phyloP scores from a whole-genome alignment of 441 rosid species.

The Jatropha multifida region DNA sequence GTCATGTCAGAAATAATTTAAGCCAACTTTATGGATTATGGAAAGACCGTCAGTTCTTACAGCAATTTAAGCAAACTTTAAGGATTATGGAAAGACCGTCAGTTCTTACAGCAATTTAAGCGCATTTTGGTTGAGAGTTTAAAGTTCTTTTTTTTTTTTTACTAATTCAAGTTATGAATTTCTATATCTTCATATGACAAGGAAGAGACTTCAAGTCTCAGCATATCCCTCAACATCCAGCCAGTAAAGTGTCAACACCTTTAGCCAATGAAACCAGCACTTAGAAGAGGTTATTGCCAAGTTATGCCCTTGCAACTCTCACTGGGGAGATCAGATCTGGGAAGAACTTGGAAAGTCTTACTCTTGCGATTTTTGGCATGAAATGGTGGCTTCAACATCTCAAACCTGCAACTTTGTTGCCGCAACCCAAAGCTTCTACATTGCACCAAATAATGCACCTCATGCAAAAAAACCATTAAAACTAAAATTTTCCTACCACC shows the following conservation, averaged over 20 bases:
- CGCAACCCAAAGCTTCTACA: neutral
- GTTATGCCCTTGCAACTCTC: neutral
- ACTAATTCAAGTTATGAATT: neutral
- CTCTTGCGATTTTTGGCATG: neutral
- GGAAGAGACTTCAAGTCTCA: neutral
- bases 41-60: neutral
- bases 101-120: neutral
- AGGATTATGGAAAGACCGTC: neutral
- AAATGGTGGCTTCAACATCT: neutral
- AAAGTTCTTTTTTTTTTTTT: no score
- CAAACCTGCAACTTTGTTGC: neutral
- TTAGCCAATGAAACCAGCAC: neutral
- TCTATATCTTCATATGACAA: neutral
- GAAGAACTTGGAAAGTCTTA: neutral
- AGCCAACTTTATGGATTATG: neutral
- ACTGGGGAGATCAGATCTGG: neutral
- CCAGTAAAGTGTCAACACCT: neutral
- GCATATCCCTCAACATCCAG: neutral
- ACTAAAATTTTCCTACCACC: neutral
- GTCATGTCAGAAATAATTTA: no score
- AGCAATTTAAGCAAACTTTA: no score
- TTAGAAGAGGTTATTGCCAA: neutral
- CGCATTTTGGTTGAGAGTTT: neutral
- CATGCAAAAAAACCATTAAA: no score
- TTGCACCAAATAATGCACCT: neutral